phyloP scores from a whole-genome alignment of 164 flowering plant species.

The Annona squamosa region DNA sequence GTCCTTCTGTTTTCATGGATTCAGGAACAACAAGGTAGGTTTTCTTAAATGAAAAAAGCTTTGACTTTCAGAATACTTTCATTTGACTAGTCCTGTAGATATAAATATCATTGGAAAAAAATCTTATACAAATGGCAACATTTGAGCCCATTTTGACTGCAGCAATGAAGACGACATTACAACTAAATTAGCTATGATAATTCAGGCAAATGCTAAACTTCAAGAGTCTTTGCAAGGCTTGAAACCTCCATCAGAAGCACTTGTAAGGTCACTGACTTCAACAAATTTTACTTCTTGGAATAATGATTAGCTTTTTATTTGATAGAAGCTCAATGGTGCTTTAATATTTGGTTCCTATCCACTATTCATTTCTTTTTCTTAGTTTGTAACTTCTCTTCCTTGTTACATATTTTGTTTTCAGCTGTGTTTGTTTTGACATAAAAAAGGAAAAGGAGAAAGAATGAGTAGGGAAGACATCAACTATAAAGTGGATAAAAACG shows the following conservation, averaged over 20 bases:
- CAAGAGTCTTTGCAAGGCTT: slow-evolving; percentile 36
- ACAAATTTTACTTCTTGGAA: neutral
- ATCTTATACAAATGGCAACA: neutral
- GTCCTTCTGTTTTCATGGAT: slow-evolving; percentile 75
- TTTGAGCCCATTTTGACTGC: slow-evolving; percentile 23
- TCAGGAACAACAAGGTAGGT: slow-evolving; percentile 54
- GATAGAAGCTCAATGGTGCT: no score
- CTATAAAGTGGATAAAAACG: no score
- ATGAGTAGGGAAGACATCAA: no score
- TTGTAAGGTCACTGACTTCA: slow-evolving; percentile 35
- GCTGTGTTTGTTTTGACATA: no score
- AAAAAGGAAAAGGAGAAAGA: no score
- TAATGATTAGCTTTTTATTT: no score
- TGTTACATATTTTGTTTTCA: neutral
- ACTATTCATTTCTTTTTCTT: no score
- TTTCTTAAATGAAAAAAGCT: neutral
- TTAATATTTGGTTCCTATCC: no score
- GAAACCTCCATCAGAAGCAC: slow-evolving; percentile 17
- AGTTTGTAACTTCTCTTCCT: neutral
- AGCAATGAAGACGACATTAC: slow-evolving; percentile 92
- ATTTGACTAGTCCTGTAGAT: neutral
- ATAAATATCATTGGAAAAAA: neutral
- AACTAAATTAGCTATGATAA: slow-evolving; percentile 45
- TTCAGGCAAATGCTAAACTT: slow-evolving; percentile 54
- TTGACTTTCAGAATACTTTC: neutral